Percentiles rank a stretch among this genome's conserved stretches.
These are phyloP conservation scores for Tylopilus sp. DNA, from an alignment of 768 basidiomycete genomes.

Conservation along the genomic window DNA sequence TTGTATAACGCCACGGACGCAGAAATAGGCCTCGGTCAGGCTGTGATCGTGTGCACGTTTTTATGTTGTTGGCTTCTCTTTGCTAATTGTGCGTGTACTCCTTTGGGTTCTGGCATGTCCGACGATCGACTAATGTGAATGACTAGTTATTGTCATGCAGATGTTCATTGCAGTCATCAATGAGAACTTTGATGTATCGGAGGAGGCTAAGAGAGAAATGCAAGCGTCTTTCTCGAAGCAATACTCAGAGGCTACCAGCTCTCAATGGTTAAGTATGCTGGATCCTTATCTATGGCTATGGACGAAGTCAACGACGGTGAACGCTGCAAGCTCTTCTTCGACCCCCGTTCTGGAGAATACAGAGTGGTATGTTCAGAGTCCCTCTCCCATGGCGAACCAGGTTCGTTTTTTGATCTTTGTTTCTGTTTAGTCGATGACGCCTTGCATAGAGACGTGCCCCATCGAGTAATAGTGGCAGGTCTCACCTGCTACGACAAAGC, in stretches of 20 bases:
- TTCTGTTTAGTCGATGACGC: slow-evolving; percentile 12
- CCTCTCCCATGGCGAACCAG: slow-evolving; percentile 32
- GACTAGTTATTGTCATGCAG: slow-evolving; percentile 81
- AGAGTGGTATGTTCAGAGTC: slow-evolving; percentile 64
- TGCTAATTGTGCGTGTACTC: slow-evolving; percentile 68
- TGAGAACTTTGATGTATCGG: slow-evolving; percentile 91
- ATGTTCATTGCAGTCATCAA: slow-evolving; percentile 98
- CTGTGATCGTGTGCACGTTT: slow-evolving; percentile 67
- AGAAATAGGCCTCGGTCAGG: slow-evolving; percentile 65
- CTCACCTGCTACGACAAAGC: slow-evolving; percentile 51
- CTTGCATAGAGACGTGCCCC: slow-evolving; percentile 10
- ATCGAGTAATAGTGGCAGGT: slow-evolving; percentile 29
- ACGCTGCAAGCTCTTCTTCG: slow-evolving; percentile 67
- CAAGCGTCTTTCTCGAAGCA: slow-evolving; percentile 70
- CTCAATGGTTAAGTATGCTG: slow-evolving; percentile 64
- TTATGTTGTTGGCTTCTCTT: slow-evolving; percentile 85
- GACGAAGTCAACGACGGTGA: slow-evolving; percentile 68
- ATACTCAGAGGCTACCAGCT: slow-evolving; percentile 47
- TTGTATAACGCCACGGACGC: slow-evolving; percentile 60
- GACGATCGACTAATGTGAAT: slow-evolving; percentile 2
- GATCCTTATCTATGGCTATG: slow-evolving; percentile 89
- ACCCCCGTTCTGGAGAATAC: slow-evolving; percentile 78
- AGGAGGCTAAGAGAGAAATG: slow-evolving; percentile 80
- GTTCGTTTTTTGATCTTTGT: slow-evolving; percentile 24
- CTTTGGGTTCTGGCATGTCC: neutral